Base-by-base conservation (phyloP, 2,329 filamentous ascomycete genomes). In the Rutstroemia sp. region DNA sequence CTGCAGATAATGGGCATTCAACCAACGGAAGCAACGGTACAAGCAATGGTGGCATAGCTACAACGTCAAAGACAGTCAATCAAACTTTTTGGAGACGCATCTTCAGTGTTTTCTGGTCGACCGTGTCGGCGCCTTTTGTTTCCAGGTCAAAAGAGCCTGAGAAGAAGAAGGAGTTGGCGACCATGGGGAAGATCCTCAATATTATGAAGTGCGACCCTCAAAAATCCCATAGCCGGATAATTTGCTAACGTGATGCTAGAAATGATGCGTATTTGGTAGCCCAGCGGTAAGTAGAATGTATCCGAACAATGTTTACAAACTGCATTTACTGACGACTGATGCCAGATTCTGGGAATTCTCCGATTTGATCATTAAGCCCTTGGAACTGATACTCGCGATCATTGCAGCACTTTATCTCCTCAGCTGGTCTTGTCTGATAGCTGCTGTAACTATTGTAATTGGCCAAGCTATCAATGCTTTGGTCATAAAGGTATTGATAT, bases 131-230 rank as follows among this genome's bases (percentile, higher is more conserved):
- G 5, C 66, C 70, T 5, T 63, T 63, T 50, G 56, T 64, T 7
- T 49, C 23, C 4, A 66, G 64, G 57, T 64, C 61, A 39, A 61
- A 61, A 56, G 68, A 56, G 50, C 67, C 60, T 37, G 60, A 66
- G 46, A 69, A 69, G 55, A 58, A 58, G 25, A 78, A 79, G 56
- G 74, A 80, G 55, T 81, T 87, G 2, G 89, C 91, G 0, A 90
- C 88, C 0, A 92, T 92, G 72, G 91, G 91, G 7, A 95, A 95
- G 67, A 94, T 96, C 51, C 79, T 96, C 59, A 96, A 95, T 64
- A 72, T 96, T 2, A 88, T 95, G 76, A 84, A 89, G 49, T 84
- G 80, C 48, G 61, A 55, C 45, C 9, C n/a, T 9, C 3, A 9
- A 8, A 5, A 6, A 17, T 6, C 8, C 23, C 27, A 8, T 8